Percentiles rank a stretch among this genome's conserved stretches.
Evolutionary conservation across 1,139 yeast species (phyloP).

Genomic region (Kodamaea derodonti): DNA sequence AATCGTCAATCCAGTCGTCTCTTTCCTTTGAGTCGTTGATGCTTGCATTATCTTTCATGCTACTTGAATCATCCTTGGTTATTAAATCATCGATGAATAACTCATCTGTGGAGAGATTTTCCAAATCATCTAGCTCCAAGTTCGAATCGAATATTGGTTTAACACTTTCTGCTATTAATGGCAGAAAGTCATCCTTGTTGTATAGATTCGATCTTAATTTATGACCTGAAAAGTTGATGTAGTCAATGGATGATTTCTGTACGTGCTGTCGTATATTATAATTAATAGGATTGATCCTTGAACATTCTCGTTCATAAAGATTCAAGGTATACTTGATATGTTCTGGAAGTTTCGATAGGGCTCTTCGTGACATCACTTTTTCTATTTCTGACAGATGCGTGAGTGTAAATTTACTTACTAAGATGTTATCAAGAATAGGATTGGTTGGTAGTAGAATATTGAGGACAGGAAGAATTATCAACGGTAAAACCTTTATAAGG

Average conservation of each 20-base stretch:
- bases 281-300: slow-evolving; percentile 8
- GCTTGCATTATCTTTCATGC: too few species aligned
- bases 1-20: slow-evolving; percentile 6
- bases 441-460: too few species aligned
- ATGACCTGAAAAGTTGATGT: slow-evolving; percentile 17
- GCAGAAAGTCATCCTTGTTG: slow-evolving; percentile 21
- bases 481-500: too few species aligned
- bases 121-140: slow-evolving; percentile 13
- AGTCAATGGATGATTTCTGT: slow-evolving; percentile 16
- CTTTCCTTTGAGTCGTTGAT: neutral
- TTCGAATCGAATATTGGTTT: slow-evolving; percentile 17
- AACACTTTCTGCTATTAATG: slow-evolving; percentile 15
- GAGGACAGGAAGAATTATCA: too few species aligned
- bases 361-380: slow-evolving; percentile 13
- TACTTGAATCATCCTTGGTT: too few species aligned
- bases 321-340: slow-evolving; percentile 9
- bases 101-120: slow-evolving; percentile 13
- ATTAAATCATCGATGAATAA: slow-evolving; percentile 9
- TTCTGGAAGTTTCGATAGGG: slow-evolving; percentile 15
- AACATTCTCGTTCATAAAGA: slow-evolving; percentile 12
- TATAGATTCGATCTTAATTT: slow-evolving; percentile 15
- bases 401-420: too few species aligned
- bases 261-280: slow-evolving; percentile 12
- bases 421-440: too few species aligned
- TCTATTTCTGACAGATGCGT: too few species aligned